Evolutionary conservation across 2,329 filamentous ascomycete species (phyloP), one percentile per base, ranked within the genome.

Genomic region (Neopestalotiopsis sp.): DNA sequence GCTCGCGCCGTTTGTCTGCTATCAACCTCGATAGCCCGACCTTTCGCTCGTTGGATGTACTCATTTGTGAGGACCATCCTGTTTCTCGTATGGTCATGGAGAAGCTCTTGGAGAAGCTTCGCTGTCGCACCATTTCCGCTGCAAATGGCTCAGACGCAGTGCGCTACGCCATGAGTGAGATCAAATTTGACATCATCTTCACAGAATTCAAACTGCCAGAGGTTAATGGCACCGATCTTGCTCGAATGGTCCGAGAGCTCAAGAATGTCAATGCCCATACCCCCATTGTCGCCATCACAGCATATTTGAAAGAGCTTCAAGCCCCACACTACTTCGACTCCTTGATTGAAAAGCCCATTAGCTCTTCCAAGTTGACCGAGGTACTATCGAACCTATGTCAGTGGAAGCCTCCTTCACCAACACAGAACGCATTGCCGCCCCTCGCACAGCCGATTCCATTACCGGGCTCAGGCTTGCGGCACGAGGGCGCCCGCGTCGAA

Each of bases 21-120:
- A 95, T 98, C 75, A 95, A 91, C 65, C 85, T 97, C 49, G 88
- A 92, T 56, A 94, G 95, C 66, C 96, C 96, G 2, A 88, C 91
- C 45, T 99, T 98, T 81, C 89, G 96, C 38, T 94, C 96, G 1
- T 82, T 99, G 65, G 96, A 99, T 80, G 92, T 99, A 5, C 85
- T 99, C 65, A 97, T 99, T 65, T 98, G 96, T 78, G 96, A 99
- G 81, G 96, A 99, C 76, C 96, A 99, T 78, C 96, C 96, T 0
- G 95, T 99, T 4, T 97, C 96, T 5, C 90, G 95, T 28, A 91
- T 99, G 84, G 95, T 99, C n/a, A 98, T 99, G 95, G 96, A 99
- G 78, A 96, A 97, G 75, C 84, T 99, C 7, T 87, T 99, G 66
- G 96, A 99, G 80, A 99, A 98, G 81, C 85, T 98, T 45, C 92